Percentiles rank a stretch among this genome's conserved stretches.
These are phyloP conservation scores for Solanum hybrid DNA, from an alignment of 305 asterid genomes.

Conservation along the genomic window DNA sequence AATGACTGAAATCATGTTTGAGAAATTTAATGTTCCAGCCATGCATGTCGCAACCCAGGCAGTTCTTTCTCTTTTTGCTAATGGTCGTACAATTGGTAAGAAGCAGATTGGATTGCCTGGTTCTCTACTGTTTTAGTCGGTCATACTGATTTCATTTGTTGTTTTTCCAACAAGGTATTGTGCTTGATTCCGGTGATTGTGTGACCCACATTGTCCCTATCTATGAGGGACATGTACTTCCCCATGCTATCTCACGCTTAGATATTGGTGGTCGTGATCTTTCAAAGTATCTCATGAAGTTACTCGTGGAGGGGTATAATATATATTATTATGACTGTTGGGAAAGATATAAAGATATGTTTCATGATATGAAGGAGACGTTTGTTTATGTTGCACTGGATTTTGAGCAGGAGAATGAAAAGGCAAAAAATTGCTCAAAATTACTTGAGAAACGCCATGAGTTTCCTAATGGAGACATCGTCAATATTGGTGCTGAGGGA, in stretches of 20 bases:
- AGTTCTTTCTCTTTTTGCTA: background rate
- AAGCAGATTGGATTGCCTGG: background rate
- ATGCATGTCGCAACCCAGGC: slow-evolving; percentile 32
- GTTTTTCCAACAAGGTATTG: background rate
- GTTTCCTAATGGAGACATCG: too few relatives aligned
- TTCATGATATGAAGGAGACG: background rate
- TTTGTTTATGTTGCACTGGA: background rate
- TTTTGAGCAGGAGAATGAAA: background rate
- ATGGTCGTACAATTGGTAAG: background rate
- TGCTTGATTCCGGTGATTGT: background rate
- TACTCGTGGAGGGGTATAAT: background rate
- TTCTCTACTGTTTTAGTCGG: background rate
- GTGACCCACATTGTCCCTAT: background rate
- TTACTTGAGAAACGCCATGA: too few relatives aligned
- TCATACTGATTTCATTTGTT: background rate
- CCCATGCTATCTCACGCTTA: background rate
- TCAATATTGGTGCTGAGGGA: too few relatives aligned
- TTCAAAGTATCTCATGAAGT: background rate
- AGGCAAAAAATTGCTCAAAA: background rate
- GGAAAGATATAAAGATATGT: background rate
- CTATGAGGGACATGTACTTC: background rate
- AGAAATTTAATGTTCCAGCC: slow-evolving; percentile 27
- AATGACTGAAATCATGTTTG: slow-evolving; percentile 29
- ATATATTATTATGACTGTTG: background rate
- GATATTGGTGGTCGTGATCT: background rate